phyloP scores from a whole-genome alignment of 108 stramenopile species.

The Cyclotella choctawhatcheeana region DNA sequence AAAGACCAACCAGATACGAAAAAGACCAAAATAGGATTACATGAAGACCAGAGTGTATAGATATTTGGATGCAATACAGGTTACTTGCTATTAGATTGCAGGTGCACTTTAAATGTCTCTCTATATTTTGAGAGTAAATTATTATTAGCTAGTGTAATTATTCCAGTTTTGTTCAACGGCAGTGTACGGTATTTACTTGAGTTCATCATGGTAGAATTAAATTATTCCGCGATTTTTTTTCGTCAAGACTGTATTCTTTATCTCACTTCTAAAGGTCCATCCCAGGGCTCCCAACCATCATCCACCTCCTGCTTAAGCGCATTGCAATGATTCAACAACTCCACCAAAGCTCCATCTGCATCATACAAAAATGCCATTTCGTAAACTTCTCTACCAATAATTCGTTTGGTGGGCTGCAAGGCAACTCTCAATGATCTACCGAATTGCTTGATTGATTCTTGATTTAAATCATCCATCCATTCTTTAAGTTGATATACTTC shows the following conservation, averaged over 20 bases:
- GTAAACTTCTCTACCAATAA: conserved; percentile 75
- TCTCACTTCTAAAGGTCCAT: no score
- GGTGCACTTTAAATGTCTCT: no score
- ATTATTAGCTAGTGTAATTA: no score
- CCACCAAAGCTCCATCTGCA: conserved; percentile 84
- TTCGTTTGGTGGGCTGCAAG: conserved; percentile 62
- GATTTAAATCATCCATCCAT: conserved; percentile 74
- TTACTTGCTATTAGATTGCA: no score
- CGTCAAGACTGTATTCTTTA: no score
- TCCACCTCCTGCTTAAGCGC: conserved; percentile 54
- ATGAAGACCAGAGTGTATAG: conserved; percentile 13
- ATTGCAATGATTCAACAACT: conserved; percentile 68
- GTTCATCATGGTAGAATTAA: no score
- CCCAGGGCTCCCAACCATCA: conserved; percentile 54
- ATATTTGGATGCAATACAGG: no score
- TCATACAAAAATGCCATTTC: conserved; percentile 88
- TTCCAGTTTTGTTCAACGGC: no score
- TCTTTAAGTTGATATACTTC: conserved; percentile 47
- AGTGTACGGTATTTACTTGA: no score
- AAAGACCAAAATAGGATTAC: neutral
- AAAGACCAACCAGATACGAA: conserved; percentile 8
- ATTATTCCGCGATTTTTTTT: no score
- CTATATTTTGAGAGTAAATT: no score
- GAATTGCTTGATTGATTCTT: conserved; percentile 60
- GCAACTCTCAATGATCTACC: conserved; percentile 78